Evolutionary conservation across 257 asterid species (phyloP).

Genomic region (Solanum chilense): DNA sequence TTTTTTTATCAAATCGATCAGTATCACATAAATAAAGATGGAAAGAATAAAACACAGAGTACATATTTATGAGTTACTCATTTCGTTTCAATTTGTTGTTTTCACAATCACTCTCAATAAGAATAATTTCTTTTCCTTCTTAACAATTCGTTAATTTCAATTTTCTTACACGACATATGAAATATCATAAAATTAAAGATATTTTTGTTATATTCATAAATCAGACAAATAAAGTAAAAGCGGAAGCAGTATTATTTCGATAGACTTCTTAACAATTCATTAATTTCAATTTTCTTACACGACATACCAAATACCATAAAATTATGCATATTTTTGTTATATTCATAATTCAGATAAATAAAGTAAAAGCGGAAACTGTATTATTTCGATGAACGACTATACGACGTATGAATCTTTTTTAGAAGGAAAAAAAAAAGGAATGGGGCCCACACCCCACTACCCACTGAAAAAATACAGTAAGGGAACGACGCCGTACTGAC

Average conservation of each 20-base stretch:
- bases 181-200: background rate
- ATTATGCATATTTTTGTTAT: too few relatives aligned
- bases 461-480: background rate
- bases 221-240: too few relatives aligned
- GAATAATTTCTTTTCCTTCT: background rate
- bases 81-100: background rate
- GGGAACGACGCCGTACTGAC: constrained; percentile 2
- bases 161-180: background rate
- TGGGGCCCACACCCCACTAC: background rate
- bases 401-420: background rate
- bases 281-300: background rate
- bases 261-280: background rate
- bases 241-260: background rate
- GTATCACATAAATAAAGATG: background rate
- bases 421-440: background rate
- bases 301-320: background rate
- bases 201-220: too few relatives aligned
- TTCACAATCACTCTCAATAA: background rate
- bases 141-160: background rate
- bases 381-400: background rate
- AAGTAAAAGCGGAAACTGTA: background rate
- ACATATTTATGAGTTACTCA: background rate
- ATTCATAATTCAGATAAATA: too few relatives aligned
- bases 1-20: background rate
- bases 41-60: background rate